A percentile compares a stretch with the other conserved stretches of the same genome.
phyloP scores from a whole-genome alignment of 805 yeast species.

The Myxozyma geophila region DNA sequence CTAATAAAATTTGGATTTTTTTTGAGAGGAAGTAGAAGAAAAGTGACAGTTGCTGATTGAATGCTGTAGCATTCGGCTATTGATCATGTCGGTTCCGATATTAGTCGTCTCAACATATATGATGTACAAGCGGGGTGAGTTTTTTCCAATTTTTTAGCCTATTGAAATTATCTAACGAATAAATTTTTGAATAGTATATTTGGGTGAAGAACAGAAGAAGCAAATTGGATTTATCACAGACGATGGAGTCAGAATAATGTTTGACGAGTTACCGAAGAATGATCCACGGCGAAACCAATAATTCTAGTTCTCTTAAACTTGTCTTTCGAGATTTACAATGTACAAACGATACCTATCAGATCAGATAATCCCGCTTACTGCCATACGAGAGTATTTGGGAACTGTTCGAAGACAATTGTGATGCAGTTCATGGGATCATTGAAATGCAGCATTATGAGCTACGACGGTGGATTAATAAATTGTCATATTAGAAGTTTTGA shows the following conservation, averaged over 20 bases:
- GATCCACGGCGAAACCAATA: constrained; percentile 9
- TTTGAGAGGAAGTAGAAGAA: neutral
- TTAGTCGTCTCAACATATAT: constrained; percentile 23
- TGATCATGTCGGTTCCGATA: constrained; percentile 33
- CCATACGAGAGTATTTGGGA: too few species aligned
- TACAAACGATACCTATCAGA: too few species aligned
- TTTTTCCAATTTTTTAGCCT: neutral
- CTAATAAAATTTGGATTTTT: neutral
- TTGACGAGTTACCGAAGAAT: constrained; percentile 18
- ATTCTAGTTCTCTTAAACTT: neutral
- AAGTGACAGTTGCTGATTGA: neutral
- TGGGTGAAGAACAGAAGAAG: constrained; percentile 32
- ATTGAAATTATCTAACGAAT: neutral
- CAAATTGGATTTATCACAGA: constrained; percentile 27
- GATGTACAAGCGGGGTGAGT: constrained; percentile 32
- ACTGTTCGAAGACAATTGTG: too few species aligned
- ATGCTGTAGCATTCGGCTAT: constrained; percentile 15
- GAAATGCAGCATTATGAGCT: too few species aligned
- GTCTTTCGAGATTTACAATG: too few species aligned
- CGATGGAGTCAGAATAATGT: constrained; percentile 25
- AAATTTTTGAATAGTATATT: constrained; percentile 12
- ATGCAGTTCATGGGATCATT: too few species aligned
- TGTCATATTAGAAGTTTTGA: too few species aligned
- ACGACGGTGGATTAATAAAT: too few species aligned
- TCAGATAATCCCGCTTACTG: too few species aligned